A percentile compares a stretch with the other conserved stretches of the same genome.
Conservation (phyloP, 805 yeast genomes). For the Tetrapisispora arboricola region DNA sequence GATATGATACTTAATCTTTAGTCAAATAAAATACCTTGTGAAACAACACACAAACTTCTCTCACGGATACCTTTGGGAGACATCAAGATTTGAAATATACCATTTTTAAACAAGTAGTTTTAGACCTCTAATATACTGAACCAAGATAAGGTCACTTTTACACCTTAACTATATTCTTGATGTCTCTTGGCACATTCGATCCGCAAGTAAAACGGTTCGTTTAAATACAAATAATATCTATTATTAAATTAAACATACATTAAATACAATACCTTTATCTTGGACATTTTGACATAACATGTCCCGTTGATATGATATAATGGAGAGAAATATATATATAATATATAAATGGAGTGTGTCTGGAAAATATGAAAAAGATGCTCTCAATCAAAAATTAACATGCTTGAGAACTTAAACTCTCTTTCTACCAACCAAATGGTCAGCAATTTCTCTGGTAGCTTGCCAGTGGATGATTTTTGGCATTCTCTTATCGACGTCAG, state of each 20-base stretch:
- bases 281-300: conserved; percentile 13
- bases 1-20: too few relatives aligned
- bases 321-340: conserved; percentile 4
- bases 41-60: too few relatives aligned
- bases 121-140: too few relatives aligned
- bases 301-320: conserved; percentile 2
- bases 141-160: background rate
- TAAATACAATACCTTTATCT: conserved; percentile 4
- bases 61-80: too few relatives aligned
- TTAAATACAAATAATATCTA: background rate
- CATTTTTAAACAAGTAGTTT: too few relatives aligned
- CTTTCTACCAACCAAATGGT: conserved; percentile 71
- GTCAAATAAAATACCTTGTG: too few relatives aligned
- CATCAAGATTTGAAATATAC: too few relatives aligned
- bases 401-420: conserved; percentile 11
- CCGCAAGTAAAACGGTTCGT: background rate
- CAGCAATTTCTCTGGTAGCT: conserved; percentile 63
- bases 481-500: conserved; percentile 71
- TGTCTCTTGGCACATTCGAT: too few relatives aligned
- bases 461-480: conserved; percentile 86
- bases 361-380: background rate
- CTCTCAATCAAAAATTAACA: background rate
- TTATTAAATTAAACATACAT: conserved; percentile 6
- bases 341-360: background rate
- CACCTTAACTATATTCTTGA: background rate